Base-by-base conservation (phyloP, 176 grass and related monocot species). In the Puccinellia tenuiflora region DNA sequence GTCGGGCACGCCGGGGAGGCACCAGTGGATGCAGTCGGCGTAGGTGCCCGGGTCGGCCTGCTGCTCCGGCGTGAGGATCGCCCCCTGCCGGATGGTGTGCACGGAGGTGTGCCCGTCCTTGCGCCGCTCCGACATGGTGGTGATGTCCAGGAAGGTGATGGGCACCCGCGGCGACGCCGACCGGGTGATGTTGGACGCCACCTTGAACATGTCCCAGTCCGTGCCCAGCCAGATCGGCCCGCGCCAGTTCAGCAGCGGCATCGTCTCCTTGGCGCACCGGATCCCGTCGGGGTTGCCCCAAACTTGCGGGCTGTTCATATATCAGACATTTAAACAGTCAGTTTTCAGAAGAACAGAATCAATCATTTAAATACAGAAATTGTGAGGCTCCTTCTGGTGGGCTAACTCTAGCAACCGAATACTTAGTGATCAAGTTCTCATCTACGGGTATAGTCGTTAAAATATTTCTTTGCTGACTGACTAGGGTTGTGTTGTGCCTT, bases 11-110 rank as follows among this genome's bases (percentile, higher is more conserved):
- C 97, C 97, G 30, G 97, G 96, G 34, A 98, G 88, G 82, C 96
- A 98, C 96, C 96, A 98, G 76, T 98, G 96, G 76, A 98, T 93
- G 86, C 96, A 98, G 83, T 98, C 96, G 20, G 96, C 96, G 71
- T 91, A 98, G 45, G 76, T 94, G n/a, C 35, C 14, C 1, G 92
- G 96, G 79, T 98, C 91, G 0, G 96, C 92, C 79, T 95, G 76
- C 59, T 97, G 89, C 81, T 94, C 89, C 26, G 89, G 87, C 9
- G 91, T 91, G 15, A 97, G 66, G 69, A 97, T 30, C 68, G 86
- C 78, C 1, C 94, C 94, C 74, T 94, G 91, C 42, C 91, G 71
- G 25, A 94, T 92, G 82, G 94, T 97, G 90, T 97, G 83, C 55
- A 97, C 94, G 1, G 92, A 94, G 34, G 94, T 92, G 87, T 97